Evolutionary conservation across 2,329 filamentous ascomycete genomes (phyloP).

Genomic region (Coniella lustricola): DNA sequence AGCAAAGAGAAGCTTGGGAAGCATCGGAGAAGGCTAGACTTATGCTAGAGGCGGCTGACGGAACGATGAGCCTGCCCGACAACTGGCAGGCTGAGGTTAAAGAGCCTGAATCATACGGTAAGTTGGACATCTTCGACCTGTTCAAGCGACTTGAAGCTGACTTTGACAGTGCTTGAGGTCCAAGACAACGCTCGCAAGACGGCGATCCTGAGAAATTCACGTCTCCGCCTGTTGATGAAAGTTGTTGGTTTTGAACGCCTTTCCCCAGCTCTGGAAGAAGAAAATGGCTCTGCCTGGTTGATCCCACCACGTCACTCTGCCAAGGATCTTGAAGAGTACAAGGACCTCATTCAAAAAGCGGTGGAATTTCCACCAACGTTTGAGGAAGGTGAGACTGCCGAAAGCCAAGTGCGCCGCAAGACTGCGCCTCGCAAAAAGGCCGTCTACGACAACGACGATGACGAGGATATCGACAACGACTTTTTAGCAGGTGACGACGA

Average conservation of each 20-base stretch:
- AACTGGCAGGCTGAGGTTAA: conserved; percentile 23
- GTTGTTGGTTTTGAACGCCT: conserved; percentile 63
- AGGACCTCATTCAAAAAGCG: conserved; percentile 68
- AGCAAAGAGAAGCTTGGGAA: conserved; percentile 72
- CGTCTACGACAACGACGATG: conserved; percentile 64
- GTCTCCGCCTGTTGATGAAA: conserved; percentile 77
- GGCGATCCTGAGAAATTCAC: conserved; percentile 83
- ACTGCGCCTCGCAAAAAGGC: conserved; percentile 46
- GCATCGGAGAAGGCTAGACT: conserved; percentile 57
- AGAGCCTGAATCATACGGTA: conserved; percentile 46
- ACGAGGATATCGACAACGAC: conserved; percentile 46
- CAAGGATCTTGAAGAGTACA: conserved; percentile 57
- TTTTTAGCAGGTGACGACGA: conserved; percentile 44
- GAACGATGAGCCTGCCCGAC: conserved; percentile 14
- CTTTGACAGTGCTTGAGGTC: conserved; percentile 47
- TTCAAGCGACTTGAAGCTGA: background rate
- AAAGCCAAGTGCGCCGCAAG: conserved; percentile 73
- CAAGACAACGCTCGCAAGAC: conserved; percentile 59
- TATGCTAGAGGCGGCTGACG: conserved; percentile 29
- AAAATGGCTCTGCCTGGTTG: conserved; percentile 70
- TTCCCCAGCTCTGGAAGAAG: conserved; percentile 53
- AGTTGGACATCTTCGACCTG: conserved; percentile 21
- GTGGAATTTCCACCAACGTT: conserved; percentile 74
- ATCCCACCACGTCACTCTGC: conserved; percentile 61
- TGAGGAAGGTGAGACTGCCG: conserved; percentile 66